These are phyloP conservation scores for Akebia trifoliata DNA, from an alignment of 164 flowering plant genomes.

Conservation along the genomic window DNA sequence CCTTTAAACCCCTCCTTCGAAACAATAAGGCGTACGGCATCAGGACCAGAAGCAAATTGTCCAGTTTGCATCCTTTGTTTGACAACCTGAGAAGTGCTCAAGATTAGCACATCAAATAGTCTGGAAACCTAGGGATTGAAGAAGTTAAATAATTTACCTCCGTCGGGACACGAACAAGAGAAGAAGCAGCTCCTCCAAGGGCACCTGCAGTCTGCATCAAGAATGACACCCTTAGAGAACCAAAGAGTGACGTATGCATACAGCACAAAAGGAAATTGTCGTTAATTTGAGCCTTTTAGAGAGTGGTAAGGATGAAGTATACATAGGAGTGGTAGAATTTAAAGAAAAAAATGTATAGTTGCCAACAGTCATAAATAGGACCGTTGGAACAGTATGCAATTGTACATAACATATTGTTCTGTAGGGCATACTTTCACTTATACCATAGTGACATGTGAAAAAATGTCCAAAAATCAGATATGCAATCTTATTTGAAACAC, in stretches of 20 bases:
- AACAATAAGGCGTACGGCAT: constrained; percentile 72
- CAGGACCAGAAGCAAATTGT: constrained; percentile 75
- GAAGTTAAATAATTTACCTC: constrained; percentile 50
- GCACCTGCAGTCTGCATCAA: constrained; percentile 80
- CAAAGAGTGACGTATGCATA: not conserved
- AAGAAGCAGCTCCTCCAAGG: constrained; percentile 84
- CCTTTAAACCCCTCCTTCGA: constrained; percentile 85
- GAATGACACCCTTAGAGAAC: constrained; percentile 7
- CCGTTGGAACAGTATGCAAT: too few relatives aligned
- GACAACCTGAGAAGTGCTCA: constrained; percentile 50
- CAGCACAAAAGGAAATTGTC: not conserved
- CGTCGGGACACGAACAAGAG: constrained; percentile 92
- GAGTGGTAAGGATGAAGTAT: too few relatives aligned
- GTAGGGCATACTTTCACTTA: too few relatives aligned
- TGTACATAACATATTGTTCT: too few relatives aligned
- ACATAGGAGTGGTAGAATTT: too few relatives aligned
- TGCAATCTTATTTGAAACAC: too few relatives aligned
- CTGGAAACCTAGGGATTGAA: not conserved
- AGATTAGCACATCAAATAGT: not conserved
- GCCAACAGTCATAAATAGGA: too few relatives aligned
- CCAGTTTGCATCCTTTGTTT: constrained; percentile 94
- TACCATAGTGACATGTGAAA: too few relatives aligned
- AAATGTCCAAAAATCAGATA: too few relatives aligned
- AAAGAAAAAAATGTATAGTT: too few relatives aligned
- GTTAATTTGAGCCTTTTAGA: too few relatives aligned